These are phyloP conservation scores for Celoporthe dispersa DNA, from an alignment of 2,329 filamentous ascomycete genomes.

Conservation along the genomic window DNA sequence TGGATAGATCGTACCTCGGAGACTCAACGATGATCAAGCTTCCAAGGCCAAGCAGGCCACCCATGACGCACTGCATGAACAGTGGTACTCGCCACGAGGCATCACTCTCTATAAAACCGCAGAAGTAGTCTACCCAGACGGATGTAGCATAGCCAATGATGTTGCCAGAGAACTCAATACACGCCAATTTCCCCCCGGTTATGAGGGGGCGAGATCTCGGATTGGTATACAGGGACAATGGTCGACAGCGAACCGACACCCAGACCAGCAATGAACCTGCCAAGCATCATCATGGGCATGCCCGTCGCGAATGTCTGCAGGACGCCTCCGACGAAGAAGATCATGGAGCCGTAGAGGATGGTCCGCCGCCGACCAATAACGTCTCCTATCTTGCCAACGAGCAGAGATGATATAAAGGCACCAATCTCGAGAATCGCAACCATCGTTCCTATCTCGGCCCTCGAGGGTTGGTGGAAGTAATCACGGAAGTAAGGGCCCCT, in stretches of 20 bases:
- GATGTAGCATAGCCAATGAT: constrained; percentile 95
- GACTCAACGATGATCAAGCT: constrained; percentile 96
- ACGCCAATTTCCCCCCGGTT: constrained; percentile 94
- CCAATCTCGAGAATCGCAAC: constrained; percentile 96
- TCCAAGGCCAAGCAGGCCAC: constrained; percentile 78
- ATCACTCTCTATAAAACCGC: constrained; percentile 83
- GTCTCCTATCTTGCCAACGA: constrained; percentile 88
- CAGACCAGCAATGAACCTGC: constrained; percentile 82
- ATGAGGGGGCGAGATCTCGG: constrained; percentile 93
- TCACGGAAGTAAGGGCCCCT: constrained; percentile 87
- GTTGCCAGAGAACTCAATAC: constrained; percentile 98
- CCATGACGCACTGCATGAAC: constrained; percentile 94
- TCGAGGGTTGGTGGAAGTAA: constrained; percentile 88
- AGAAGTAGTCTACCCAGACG: constrained; percentile 98
- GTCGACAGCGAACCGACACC: constrained; percentile 88
- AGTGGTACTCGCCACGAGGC: constrained; percentile 90
- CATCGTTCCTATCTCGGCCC: constrained; percentile 91
- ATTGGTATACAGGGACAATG: constrained; percentile 92
- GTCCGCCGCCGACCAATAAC: constrained; percentile 87
- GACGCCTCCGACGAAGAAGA: constrained; percentile 84
- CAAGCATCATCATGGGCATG: constrained; percentile 88
- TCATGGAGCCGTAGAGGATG: constrained; percentile 89
- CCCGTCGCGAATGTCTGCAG: constrained; percentile 80
- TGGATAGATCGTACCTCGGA: constrained; percentile 66
- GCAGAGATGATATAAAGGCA: constrained; percentile 85